A percentile compares a stretch with the other conserved stretches of the same genome.
Evolutionary conservation across 257 asterid genomes (phyloP).

Genomic region (Prunella vulgaris): DNA sequence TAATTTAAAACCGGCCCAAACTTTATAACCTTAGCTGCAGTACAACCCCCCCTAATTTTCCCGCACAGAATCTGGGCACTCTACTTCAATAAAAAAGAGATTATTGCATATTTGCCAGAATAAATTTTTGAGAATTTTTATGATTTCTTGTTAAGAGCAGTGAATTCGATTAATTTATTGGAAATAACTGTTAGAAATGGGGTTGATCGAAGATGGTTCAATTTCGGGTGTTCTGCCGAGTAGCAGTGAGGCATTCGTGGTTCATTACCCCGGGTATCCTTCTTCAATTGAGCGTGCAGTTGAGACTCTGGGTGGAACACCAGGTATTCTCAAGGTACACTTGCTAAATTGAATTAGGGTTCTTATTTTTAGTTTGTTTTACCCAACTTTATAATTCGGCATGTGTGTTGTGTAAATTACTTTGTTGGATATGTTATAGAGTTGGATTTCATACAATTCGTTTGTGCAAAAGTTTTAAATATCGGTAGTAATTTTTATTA

Average conservation of each 20-base stretch:
- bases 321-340: slow-evolving; percentile 68
- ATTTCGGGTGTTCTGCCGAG: slow-evolving; percentile 63
- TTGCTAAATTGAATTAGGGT: neutral
- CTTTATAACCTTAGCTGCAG: too few species aligned
- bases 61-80: too few species aligned
- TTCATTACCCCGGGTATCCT: slow-evolving; percentile 92
- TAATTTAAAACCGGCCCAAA: too few species aligned
- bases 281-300: slow-evolving; percentile 75
- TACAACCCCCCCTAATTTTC: too few species aligned
- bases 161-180: neutral
- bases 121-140: neutral
- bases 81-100: too few species aligned
- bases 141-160: neutral
- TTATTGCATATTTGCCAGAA: neutral
- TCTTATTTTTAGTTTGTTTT: neutral
- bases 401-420: neutral
- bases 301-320: slow-evolving; percentile 78
- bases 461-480: neutral
- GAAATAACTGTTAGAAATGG: too few species aligned
- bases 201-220: slow-evolving; percentile 60
- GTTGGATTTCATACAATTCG: neutral
- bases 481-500: neutral
- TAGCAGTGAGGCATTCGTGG: slow-evolving; percentile 45
- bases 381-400: neutral
- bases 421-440: neutral